Conservation (phyloP, 148 eudicot species). For the Vaccinium darrowii region DNA sequence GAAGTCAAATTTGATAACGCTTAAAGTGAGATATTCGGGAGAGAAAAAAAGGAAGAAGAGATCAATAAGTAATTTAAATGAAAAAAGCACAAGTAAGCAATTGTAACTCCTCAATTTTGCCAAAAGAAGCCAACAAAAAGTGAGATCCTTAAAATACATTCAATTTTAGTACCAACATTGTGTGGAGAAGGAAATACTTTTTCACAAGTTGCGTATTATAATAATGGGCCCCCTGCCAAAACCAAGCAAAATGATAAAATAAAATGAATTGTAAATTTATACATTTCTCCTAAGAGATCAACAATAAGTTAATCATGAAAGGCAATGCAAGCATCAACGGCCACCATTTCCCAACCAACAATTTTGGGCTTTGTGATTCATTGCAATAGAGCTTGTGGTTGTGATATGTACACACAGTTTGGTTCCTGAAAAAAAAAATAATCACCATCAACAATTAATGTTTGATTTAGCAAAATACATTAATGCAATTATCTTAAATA, state of each 20-base stretch:
- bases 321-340: background rate
- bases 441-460: background rate
- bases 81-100: too few species aligned
- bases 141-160: background rate
- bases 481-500: too few species aligned
- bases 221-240: background rate
- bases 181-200: background rate
- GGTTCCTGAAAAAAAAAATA: background rate
- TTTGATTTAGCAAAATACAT: background rate
- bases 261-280: background rate
- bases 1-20: too few species aligned
- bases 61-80: too few species aligned
- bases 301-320: background rate
- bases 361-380: background rate
- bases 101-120: too few species aligned
- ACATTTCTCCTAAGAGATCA: background rate
- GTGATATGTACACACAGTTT: constrained; percentile 3
- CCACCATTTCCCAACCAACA: background rate
- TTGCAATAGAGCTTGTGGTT: constrained; percentile 1
- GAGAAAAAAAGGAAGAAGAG: too few species aligned
- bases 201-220: background rate
- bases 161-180: background rate
- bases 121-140: too few species aligned
- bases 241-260: background rate
- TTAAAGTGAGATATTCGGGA: too few species aligned